Evolutionary conservation across 1,284 basidiomycete species (phyloP).

Genomic region (Naganishia albida): DNA sequence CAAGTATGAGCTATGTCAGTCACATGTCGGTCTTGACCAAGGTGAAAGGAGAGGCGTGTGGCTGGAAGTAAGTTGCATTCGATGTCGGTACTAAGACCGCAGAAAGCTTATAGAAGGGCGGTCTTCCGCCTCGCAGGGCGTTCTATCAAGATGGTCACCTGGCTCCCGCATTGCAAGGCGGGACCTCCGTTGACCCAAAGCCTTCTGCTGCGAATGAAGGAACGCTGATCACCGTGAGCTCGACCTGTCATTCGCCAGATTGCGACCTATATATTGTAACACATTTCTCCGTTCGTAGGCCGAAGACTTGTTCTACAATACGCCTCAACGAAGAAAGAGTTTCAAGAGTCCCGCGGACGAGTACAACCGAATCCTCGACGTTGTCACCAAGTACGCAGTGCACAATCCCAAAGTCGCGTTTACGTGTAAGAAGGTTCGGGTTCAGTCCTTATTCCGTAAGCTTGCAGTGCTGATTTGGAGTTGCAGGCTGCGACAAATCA

Average conservation of each 20-base stretch:
- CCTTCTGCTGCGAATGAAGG: slow-evolving; percentile 94
- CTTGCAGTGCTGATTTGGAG: not conserved
- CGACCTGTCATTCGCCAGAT: not conserved
- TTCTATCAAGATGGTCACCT: slow-evolving; percentile 74
- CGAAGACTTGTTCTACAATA: slow-evolving; percentile 95
- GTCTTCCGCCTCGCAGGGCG: slow-evolving; percentile 60
- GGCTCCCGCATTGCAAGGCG: slow-evolving; percentile 52
- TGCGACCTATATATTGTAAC: not conserved
- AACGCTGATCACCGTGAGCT: slow-evolving; percentile 76
- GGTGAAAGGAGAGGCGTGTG: slow-evolving; percentile 73
- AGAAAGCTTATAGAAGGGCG: not conserved
- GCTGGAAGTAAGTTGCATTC: slow-evolving; percentile 74
- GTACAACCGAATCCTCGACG: slow-evolving; percentile 86
- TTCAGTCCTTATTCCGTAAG: not conserved
- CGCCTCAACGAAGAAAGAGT: slow-evolving; percentile 81
- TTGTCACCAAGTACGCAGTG: slow-evolving; percentile 90
- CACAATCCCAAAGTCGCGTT: slow-evolving; percentile 89
- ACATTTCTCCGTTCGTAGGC: slow-evolving; percentile 60
- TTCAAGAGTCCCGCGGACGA: slow-evolving; percentile 86
- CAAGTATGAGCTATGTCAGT: slow-evolving; percentile 93
- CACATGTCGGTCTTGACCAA: slow-evolving; percentile 83
- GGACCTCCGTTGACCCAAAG: slow-evolving; percentile 70
- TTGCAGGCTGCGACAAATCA: slow-evolving; percentile 66
- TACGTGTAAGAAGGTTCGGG: slow-evolving; percentile 81
- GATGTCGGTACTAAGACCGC: not conserved